Conservation (phyloP, 2,329 filamentous ascomycete genomes). For the Alternaria gaisen region DNA sequence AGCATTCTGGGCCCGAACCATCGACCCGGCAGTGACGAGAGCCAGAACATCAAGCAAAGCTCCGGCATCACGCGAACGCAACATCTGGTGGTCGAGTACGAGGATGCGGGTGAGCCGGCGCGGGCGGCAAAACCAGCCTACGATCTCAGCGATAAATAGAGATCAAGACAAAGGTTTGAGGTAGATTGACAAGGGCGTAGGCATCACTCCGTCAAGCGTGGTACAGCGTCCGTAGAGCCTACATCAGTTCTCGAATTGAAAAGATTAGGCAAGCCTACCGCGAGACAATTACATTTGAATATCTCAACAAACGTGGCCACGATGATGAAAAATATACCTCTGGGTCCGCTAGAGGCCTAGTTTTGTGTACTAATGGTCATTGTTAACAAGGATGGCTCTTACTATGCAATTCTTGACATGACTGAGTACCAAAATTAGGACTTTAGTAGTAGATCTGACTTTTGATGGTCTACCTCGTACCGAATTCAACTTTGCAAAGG, state of each 20-base stretch:
- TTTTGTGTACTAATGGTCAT: no score
- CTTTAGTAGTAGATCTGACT: background rate
- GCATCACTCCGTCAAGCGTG: background rate
- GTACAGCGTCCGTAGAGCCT: background rate
- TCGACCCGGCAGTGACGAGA: background rate
- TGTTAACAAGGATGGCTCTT: background rate
- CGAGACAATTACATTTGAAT: no score
- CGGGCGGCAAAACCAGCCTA: background rate
- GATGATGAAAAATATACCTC: no score
- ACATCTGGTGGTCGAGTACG: background rate
- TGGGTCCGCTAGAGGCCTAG: no score
- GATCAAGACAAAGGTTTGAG: background rate
- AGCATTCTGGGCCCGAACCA: background rate
- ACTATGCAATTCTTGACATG: background rate
- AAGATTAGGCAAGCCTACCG: no score
- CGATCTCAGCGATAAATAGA: background rate
- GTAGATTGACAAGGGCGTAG: background rate
- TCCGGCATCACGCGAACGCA: background rate
- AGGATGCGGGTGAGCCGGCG: background rate
- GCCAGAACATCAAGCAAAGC: background rate
- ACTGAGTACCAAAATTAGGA: background rate
- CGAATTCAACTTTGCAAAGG: background rate
- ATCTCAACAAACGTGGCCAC: no score
- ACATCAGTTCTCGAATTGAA: background rate
- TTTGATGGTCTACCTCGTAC: background rate